These are phyloP conservation scores for Tricholoma furcatifolium DNA, from an alignment of 768 basidiomycete genomes.

Conservation along the genomic window DNA sequence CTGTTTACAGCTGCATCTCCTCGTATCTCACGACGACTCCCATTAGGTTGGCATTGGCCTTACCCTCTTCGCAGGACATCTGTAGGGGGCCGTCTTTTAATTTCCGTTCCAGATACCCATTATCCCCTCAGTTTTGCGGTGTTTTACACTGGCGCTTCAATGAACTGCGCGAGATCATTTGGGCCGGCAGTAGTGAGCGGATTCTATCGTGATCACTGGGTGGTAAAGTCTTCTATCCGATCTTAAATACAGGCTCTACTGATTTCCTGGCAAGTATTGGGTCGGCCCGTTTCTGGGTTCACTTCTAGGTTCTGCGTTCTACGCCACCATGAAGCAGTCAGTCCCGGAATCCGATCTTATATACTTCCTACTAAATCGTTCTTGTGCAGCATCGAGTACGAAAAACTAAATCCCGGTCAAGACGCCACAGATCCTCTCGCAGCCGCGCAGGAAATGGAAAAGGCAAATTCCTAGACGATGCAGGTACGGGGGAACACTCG, in stretches of 20 bases:
- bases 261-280: constrained; percentile 51
- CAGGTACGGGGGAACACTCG: neutral
- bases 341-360: constrained; percentile 5
- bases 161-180: constrained; percentile 71
- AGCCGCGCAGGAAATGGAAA: constrained; percentile 30
- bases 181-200: constrained; percentile 69
- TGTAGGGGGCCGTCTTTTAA: constrained; percentile 35
- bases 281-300: constrained; percentile 69
- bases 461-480: constrained; percentile 4
- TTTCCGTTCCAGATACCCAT: neutral
- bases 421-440: constrained; percentile 40
- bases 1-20: constrained; percentile 7
- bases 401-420: constrained; percentile 48
- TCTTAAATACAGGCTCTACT: neutral
- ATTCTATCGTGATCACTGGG: constrained; percentile 59
- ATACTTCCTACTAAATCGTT: neutral
- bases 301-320: constrained; percentile 57
- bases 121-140: constrained; percentile 47
- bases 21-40: neutral
- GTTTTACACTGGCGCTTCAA: constrained; percentile 61
- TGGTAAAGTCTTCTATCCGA: constrained; percentile 39
- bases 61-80: constrained; percentile 60
- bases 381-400: constrained; percentile 43
- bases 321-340: constrained; percentile 52
- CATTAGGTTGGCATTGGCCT: constrained; percentile 61